Conservation (phyloP, 169 alveolate species). For the Cytauxzoon felis region DNA sequence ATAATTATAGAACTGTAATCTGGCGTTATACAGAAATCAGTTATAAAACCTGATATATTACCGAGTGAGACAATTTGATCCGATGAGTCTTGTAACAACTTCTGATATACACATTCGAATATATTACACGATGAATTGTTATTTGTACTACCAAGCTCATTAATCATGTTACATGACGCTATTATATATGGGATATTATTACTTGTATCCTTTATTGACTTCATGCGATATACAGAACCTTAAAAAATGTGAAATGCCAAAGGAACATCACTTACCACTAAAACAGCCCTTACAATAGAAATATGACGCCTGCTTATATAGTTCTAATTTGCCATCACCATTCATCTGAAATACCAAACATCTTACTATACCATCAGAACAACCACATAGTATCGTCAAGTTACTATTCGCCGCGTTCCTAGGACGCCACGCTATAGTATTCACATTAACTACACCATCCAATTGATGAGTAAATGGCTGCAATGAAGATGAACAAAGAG, state of each 20-base stretch:
- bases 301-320: slow-evolving; percentile 38
- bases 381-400: slow-evolving; percentile 35
- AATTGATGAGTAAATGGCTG: background rate
- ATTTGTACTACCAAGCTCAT: background rate
- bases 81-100: slow-evolving; percentile 31
- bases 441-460: slow-evolving; percentile 7
- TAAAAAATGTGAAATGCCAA: background rate
- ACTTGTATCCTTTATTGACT: slow-evolving; percentile 2
- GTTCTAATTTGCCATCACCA: background rate
- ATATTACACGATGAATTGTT: slow-evolving; percentile 25
- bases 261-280: slow-evolving; percentile 2
- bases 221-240: slow-evolving; percentile 10
- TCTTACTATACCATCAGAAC: slow-evolving; percentile 46
- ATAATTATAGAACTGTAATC: slow-evolving; percentile 5
- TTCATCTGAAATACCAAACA: slow-evolving; percentile 24
- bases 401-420: slow-evolving; percentile 5
- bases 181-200: slow-evolving; percentile 29
- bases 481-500: too few relatives aligned
- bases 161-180: slow-evolving; percentile 32
- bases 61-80: slow-evolving; percentile 18
- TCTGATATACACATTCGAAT: slow-evolving; percentile 30
- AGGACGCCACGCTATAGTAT: slow-evolving; percentile 18
- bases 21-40: slow-evolving; percentile 8
- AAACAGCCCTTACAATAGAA: slow-evolving; percentile 24
- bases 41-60: slow-evolving; percentile 25